These are phyloP conservation scores for Populus tremula DNA, from an alignment of 345 rosid species.

Conservation along the genomic window DNA sequence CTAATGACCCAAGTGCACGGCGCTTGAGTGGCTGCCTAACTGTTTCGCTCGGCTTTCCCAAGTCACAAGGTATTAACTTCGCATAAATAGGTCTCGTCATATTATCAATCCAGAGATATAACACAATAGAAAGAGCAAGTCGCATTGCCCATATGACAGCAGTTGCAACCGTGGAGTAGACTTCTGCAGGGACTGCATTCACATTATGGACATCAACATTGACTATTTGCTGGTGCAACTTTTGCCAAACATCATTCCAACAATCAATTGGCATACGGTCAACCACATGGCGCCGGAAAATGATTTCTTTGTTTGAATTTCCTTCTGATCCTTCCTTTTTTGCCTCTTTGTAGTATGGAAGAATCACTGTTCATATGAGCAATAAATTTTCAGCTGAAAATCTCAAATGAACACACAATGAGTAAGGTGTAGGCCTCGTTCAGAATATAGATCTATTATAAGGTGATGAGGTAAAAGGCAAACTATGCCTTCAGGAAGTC, in stretches of 20 bases:
- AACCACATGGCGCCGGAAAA: constrained; percentile 79
- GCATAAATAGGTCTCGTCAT: constrained; percentile 82
- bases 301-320: constrained; percentile 51
- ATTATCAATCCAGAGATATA: constrained; percentile 81
- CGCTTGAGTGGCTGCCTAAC: constrained; percentile 61
- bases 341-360: constrained; percentile 78
- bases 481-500: too few relatives aligned
- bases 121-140: constrained; percentile 68
- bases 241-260: constrained; percentile 93
- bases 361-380: constrained; percentile 54
- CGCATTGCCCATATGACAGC: constrained; percentile 92
- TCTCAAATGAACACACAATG: neutral
- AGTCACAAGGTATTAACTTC: constrained; percentile 83
- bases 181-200: constrained; percentile 72
- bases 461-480: neutral
- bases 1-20: constrained; percentile 82
- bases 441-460: neutral
- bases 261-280: constrained; percentile 93
- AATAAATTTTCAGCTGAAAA: constrained; percentile 10
- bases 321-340: constrained; percentile 38
- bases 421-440: neutral
- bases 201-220: constrained; percentile 80
- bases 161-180: constrained; percentile 76
- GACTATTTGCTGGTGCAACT: constrained; percentile 84
- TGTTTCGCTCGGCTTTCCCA: constrained; percentile 64